Evolutionary conservation across 257 asterid genomes (phyloP).

Genomic region (Solanum arcanum): DNA sequence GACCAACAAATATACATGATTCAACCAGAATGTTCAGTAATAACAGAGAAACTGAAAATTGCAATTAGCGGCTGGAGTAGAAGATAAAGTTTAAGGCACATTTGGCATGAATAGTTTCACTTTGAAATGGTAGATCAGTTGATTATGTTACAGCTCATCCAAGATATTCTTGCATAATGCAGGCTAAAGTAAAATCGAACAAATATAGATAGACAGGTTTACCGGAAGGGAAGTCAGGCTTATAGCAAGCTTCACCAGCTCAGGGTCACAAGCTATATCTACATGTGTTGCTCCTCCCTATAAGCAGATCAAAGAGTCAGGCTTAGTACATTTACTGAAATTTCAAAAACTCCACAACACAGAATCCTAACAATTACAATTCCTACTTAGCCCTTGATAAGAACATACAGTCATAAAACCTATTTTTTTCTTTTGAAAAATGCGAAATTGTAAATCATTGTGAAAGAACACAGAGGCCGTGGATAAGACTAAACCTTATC

Average conservation of each 20-base stretch:
- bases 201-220: background rate
- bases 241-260: slow-evolving; percentile 72
- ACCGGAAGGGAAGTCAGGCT: slow-evolving; percentile 76
- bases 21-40: background rate
- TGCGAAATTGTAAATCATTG: background rate
- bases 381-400: background rate
- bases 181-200: background rate
- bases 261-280: slow-evolving; percentile 83
- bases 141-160: background rate
- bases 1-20: background rate
- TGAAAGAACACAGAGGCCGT: background rate
- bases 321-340: background rate
- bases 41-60: background rate
- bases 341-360: background rate
- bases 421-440: background rate
- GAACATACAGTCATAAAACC: background rate
- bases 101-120: too few relatives aligned
- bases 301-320: background rate
- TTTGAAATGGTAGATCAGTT: background rate
- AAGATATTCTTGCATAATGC: background rate
- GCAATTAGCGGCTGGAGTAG: background rate
- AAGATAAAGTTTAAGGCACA: background rate
- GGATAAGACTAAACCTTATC: slow-evolving; percentile 46
- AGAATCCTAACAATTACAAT: background rate
- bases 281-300: slow-evolving; percentile 98